Base-by-base conservation (phyloP, 83 land plant species). In the Larix sibirica region DNA sequence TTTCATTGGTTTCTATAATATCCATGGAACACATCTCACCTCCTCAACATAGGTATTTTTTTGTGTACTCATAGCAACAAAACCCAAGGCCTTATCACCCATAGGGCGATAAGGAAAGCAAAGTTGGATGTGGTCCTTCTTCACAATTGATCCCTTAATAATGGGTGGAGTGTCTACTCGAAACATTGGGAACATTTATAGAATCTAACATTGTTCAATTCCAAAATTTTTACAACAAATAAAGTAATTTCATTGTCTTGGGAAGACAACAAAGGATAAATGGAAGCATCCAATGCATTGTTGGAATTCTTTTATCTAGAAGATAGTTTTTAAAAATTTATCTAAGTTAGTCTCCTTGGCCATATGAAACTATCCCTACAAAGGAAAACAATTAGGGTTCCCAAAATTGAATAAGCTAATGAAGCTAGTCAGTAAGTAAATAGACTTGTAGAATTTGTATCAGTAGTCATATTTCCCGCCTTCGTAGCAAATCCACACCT, bases 41-140 rank as follows among this genome's bases (percentile, higher is more conserved):
- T 85, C 84, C 18, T 88, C 90, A 0, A 83, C 44, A 1, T 87
- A 44, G 9, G 96, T 96, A 81, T 90, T 89, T 38, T 81, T 83
- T 16, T 91, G 85, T 4, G 92, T 74, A 28, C 14, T 70, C 3
- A 95, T 94, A 76, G 89, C 87, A 5, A 90, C 68, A 67, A 77
- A 85, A 13, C 95, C 96, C 5, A 89, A 85, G 16, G 95, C 79
- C 14, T 81, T 83, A 83, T 95, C 94, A 5, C 98, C 95, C 47
- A 89, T 89, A 4, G 92, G 96, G 13, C 96, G 83, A n/a, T 71
- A 54, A 1, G 96, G 95, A 3, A n/a, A n/a, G n/a, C n/a, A n/a
- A n/a, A n/a, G n/a, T 83, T 62, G 85, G 67, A 21, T 21, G 42
- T 44, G 58, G 17, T 40, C 17, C 62, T 54, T 59, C 71, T 33